Evolutionary conservation across 1,139 yeast genomes (phyloP).

Genomic region (Scheffersomyces titani): DNA sequence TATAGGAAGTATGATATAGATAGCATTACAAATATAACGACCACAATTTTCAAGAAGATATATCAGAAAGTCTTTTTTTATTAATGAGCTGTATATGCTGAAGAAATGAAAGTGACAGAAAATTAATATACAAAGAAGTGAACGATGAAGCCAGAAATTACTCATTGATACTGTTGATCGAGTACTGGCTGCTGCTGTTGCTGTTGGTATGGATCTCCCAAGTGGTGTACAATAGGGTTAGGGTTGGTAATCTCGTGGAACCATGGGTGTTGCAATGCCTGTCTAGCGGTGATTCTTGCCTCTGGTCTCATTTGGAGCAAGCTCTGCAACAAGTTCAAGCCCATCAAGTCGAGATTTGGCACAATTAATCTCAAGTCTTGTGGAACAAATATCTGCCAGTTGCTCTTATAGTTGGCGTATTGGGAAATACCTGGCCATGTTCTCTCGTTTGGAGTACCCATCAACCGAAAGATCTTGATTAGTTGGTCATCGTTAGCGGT

Average conservation of each 20-base stretch:
- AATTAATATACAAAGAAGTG: background rate
- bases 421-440: slow-evolving; percentile 95
- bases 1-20: background rate
- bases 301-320: slow-evolving; percentile 92
- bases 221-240: slow-evolving; percentile 34
- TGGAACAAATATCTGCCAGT: slow-evolving; percentile 77
- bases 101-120: background rate
- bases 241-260: slow-evolving; percentile 72
- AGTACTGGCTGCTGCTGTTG: slow-evolving; percentile 10
- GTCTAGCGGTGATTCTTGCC: slow-evolving; percentile 84
- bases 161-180: slow-evolving; percentile 10
- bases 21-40: background rate
- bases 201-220: slow-evolving; percentile 38
- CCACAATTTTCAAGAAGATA: background rate
- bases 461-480: slow-evolving; percentile 79
- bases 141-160: background rate
- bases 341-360: slow-evolving; percentile 77
- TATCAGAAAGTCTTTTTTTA: slow-evolving; percentile 1
- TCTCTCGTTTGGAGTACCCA: slow-evolving; percentile 96
- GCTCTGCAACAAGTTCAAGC: slow-evolving; percentile 74
- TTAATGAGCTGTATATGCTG: background rate
- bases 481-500: slow-evolving; percentile 94
- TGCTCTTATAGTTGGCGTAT: slow-evolving; percentile 80
- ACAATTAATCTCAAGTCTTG: slow-evolving; percentile 80
- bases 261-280: slow-evolving; percentile 95